phyloP scores from a whole-genome alignment of 768 basidiomycete species.

The Leccinum broughii region DNA sequence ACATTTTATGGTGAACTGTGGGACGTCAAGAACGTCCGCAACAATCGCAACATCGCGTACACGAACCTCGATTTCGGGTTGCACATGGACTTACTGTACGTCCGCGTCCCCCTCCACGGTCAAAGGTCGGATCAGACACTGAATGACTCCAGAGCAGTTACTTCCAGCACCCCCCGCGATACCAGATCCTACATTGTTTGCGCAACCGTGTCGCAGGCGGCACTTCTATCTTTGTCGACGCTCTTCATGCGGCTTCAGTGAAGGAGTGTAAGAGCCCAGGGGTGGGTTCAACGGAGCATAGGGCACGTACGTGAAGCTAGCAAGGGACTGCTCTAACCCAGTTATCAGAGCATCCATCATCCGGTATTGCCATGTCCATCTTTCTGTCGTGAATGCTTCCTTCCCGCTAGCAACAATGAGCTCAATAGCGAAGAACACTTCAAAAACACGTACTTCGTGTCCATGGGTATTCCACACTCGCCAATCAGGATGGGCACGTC shows the following conservation, averaged over 20 bases:
- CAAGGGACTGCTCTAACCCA: constrained; percentile 70
- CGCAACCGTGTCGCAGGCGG: constrained; percentile 85
- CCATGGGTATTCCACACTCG: constrained; percentile 95
- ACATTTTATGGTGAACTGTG: constrained; percentile 92
- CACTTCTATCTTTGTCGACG: constrained; percentile 84
- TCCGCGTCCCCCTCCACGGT: constrained; percentile 9
- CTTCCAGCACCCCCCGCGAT: constrained; percentile 87
- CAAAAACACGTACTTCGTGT: constrained; percentile 75
- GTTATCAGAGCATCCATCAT: constrained; percentile 97
- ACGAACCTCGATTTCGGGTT: constrained; percentile 86
- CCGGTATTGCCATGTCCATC: constrained; percentile 79
- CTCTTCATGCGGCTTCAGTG: constrained; percentile 58
- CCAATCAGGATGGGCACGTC: constrained; percentile 86
- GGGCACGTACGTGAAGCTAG: constrained; percentile 80
- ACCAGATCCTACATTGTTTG: constrained; percentile 90
- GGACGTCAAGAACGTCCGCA: constrained; percentile 76
- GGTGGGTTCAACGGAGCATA: neutral
- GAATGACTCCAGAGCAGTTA: constrained; percentile 53
- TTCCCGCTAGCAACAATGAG: constrained; percentile 48
- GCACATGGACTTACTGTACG: constrained; percentile 91
- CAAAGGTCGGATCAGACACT: neutral
- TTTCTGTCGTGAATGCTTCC: constrained; percentile 67
- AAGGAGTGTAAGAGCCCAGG: neutral
- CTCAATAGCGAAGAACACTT: neutral
- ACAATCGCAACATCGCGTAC: constrained; percentile 92